These are phyloP conservation scores for Citrus trifoliata DNA, from an alignment of 345 rosid species.

Conservation along the genomic window DNA sequence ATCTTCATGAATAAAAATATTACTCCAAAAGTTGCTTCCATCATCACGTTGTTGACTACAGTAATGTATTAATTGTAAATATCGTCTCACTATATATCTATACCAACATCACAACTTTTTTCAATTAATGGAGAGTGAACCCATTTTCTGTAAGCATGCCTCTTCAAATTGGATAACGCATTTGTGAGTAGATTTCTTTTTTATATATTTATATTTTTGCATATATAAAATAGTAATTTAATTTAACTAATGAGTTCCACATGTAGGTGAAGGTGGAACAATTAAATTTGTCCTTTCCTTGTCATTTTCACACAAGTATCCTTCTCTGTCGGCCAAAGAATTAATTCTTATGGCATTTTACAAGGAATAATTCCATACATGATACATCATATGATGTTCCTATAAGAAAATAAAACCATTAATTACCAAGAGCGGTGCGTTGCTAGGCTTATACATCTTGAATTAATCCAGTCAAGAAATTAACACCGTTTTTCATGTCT, in stretches of 20 bases:
- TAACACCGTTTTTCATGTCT: neutral
- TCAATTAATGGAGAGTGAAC: neutral
- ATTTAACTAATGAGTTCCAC: neutral
- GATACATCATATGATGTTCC: neutral
- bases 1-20: neutral
- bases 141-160: neutral
- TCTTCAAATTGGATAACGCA: neutral
- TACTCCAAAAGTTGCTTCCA: neutral
- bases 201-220: no score
- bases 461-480: neutral
- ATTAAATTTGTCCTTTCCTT: neutral
- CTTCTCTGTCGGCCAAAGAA: neutral
- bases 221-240: neutral
- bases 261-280: neutral
- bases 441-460: neutral
- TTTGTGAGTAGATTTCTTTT: neutral
- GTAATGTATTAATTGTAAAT: neutral
- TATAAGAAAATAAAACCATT: neutral
- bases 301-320: slow-evolving; percentile 7
- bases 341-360: neutral
- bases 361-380: neutral
- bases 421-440: neutral
- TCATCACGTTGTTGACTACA: neutral
- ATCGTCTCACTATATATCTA: neutral
- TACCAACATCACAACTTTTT: neutral